Base-by-base conservation (phyloP, 306 rosid species). In the Castanopsis chinensis region DNA sequence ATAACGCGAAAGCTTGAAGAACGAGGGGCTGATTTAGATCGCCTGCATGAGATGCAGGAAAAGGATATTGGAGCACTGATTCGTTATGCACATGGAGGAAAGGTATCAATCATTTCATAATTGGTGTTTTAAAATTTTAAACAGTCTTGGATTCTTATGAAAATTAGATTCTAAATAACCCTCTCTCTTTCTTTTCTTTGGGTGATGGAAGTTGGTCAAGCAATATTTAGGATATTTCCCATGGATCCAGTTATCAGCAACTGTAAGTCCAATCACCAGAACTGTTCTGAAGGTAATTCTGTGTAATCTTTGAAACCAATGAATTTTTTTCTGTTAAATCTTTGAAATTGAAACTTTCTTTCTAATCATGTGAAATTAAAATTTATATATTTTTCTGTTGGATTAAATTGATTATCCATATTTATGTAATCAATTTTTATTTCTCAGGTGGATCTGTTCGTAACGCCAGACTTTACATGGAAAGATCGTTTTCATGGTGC, bases 241-340 rank as follows among this genome's bases (percentile, higher is more conserved):
- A 25, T 91, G 90, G 77, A 89, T 94, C 86, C 97, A 94, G 83
- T 79, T 94, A 82, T 88, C 95, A 58, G 99, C 97, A 82, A 92
- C 92, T 71, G 90, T 94, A 53, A 94, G 99, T 88, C 99, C 99
- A 70, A 92, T 94, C 80, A 94, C 99, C 73, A 92, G 97, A 88
- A 94, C 99, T 81, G 99, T 94, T 57, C 81, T 94, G 74, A 94
- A 94, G 99, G 98, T 92, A 84, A 78, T 37, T 71, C 77, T 75
- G 30, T 17, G 49, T 73, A 56, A 73, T 55, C 20, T 19, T 14
- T 72, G 11, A 41, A 41, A 41, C 11, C 45, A 41, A 41, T 30
- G 23, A 5, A n/a, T 57, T 20, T 52, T 52, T 75, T 78, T 3
- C 53, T 76, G 43, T 67, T 32, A 64, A 75, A 7, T 77, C 28